Evolutionary conservation across 768 basidiomycete species (phyloP), one percentile per base, ranked within the genome.

Genomic region (Auriscalpium orientale): DNA sequence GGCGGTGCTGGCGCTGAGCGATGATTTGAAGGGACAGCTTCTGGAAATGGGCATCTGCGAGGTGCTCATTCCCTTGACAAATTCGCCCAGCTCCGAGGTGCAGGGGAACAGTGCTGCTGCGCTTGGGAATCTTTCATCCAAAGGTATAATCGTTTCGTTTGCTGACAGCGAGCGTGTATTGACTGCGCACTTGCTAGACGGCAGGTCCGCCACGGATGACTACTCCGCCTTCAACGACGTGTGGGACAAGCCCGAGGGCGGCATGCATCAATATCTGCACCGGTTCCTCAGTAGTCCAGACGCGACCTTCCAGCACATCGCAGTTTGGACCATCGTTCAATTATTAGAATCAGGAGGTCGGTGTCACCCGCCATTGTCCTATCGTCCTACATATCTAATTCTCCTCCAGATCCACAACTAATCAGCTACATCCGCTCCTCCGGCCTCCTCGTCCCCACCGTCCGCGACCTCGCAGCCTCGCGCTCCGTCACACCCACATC

Each of bases 291-390:
- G 84, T 44, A 95, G 91, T 66, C 76, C 89, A 7, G 97, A 99
- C 66, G 87, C 91, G 13, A 99, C 97, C 1, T 99, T 99, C 86
- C 95, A 98, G 70, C 97, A 99, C 67, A 99, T 98, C 60, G 97
- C 97, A 36, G 94, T 99, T 46, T 99, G 97, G 97, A 98, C 97
- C 0, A 95, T 98, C 62, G 95, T 98, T 22, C 97, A 99, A 67
- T 74, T 99, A 20, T 78, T 99, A 28, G 97, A 99, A 69, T 95
- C 95, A n/a, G 90, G 91, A 58, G 91, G 89, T 90, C 61, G 45
- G 75, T 62, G 1, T 1, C 18, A 8, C 21, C 47, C 22, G 34
- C 28, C n/a, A 15, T 55, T 44, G 49, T 37, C 58, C 3, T 18
- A 15, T 55, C 43, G 49, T 37, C 58, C 3, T 18, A 12, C 35